Base-by-base conservation (phyloP, 208 protist species). In the Lotmaria passim region DNA sequence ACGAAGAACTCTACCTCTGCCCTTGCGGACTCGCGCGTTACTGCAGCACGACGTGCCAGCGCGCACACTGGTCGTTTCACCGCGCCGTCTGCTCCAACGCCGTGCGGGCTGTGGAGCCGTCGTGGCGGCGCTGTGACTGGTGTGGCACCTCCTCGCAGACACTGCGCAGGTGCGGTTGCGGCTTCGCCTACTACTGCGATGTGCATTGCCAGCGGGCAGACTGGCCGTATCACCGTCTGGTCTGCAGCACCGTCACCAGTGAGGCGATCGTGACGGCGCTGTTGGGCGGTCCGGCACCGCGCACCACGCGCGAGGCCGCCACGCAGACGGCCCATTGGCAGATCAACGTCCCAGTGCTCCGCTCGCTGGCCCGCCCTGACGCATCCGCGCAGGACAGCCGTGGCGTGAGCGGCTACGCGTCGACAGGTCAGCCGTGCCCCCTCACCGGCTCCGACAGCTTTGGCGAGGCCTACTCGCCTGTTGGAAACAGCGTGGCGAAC, bases 41-140 rank as follows among this genome's bases (percentile, higher is more conserved):
- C 65, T 85, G 79, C 73, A 71, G 69, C 56, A 81, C 72, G 7
- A 69, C 52, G 17, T 85, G 82, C 52, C 82, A 88, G 58, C 69
- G 38, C 8, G 78, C 67, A 6, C 73, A 87, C 67, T 87, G 74
- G 78, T 59, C 78, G 4, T 23, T 67, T n/a, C 82, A 87, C 58
- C 51, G 57, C 30, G 23, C 17, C n/a, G 36, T 75, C 28, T 77
- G 69, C 44, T n/a, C 28, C 33, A 62, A 68, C 47, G 58, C 12
- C 6, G 69, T 75, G 24, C 50, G 43, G 2, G 60, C 60, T 4
- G 23, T 41, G 19, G 28, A 24, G n/a, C 52, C 21, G 33, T 48
- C 69, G 60, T 50, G 23, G 43, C 58, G 51, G 31, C 58, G 52
- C 33, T 75, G 69, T 10, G 69, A 75, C 60, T 75, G 59, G 69